Conservation (phyloP, 345 rosid genomes). For the Boechera divaricarpa region DNA sequence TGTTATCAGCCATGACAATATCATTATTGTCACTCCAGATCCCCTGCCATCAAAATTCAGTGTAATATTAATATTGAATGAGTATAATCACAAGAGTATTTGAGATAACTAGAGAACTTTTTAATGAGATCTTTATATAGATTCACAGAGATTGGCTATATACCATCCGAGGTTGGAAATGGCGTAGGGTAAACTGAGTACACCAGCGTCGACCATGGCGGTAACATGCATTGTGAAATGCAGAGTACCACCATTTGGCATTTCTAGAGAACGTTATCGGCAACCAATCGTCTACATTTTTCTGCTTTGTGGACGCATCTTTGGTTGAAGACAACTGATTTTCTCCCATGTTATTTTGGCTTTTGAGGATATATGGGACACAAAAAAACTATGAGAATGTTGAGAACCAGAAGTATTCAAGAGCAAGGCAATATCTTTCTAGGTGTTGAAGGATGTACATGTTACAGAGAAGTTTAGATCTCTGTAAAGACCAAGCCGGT, state of each 20-base stretch:
- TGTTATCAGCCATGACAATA: constrained; percentile 73
- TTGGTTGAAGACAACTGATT: constrained; percentile 11
- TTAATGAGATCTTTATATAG: not conserved
- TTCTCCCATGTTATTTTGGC: constrained; percentile 12
- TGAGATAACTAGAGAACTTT: not conserved
- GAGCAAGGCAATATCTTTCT: not conserved
- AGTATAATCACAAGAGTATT: not conserved
- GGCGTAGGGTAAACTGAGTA: constrained; percentile 87
- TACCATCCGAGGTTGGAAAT: constrained; percentile 88
- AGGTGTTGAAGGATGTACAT: not conserved
- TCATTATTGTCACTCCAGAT: constrained; percentile 60
- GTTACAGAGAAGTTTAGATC: too few relatives aligned
- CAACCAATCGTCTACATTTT: constrained; percentile 68
- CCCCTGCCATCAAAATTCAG: constrained; percentile 54
- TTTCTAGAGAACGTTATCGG: constrained; percentile 72
- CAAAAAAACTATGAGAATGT: not conserved
- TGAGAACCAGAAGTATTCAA: not conserved
- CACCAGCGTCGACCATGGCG: constrained; percentile 94
- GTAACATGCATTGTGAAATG: constrained; percentile 82
- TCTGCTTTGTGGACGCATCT: constrained; percentile 31
- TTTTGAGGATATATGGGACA: not conserved
- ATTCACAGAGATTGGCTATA: not conserved
- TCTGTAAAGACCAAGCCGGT: too few relatives aligned
- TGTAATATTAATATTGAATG: not conserved
- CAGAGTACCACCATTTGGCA: constrained; percentile 92